Evolutionary conservation across 441 rosid genomes (phyloP), one percentile per base, ranked within the genome.

Genomic region (Daphne laureola): DNA sequence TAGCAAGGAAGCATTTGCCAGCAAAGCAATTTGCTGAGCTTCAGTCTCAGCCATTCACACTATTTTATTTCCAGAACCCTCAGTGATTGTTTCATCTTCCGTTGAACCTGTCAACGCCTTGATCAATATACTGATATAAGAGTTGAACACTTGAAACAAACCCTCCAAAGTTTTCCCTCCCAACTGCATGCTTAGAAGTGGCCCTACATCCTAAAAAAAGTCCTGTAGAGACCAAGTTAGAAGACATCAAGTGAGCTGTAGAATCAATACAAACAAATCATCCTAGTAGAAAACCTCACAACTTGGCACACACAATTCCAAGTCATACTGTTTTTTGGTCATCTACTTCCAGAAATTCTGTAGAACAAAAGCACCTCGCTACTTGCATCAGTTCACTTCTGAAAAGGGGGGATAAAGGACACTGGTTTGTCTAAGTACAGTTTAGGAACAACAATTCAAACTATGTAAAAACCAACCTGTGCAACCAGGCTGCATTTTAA

Each of bases 121-220:
- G 63, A 94, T 77, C 17, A 94, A 84, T 81, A 75, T 76, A 75
- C 78, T 79, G 68, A 94, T 74, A 64, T 86, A 94, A n/a, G 99
- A 86, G 78, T 77, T 80, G 68, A 94, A 94, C 41, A 94, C 98
- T 64, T 84, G 92, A 70, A 88, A 94, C 69, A 88, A 72, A 60
- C 96, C 96, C 76, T 94, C 98, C 61, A 94, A 72, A 17, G 87
- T 86, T 71, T 91, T 88, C 66, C 90, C 89, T 64, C 98, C 98
- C 78, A 94, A 66, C 70, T 94, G 96, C 99, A 94, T 94, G 59
- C 98, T 87, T 64, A 91, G 72, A 45, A 94, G 84, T 14, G 98
- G 98, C 49, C 96, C 98, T 21, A 88, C 98, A 49, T 94, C 99
- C 82, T 94, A 97, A 68, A 88, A 88, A 77, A 94, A 94, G 55